Percentiles rank a stretch among this genome's conserved stretches.
These are phyloP conservation scores for Eutrema salsugineum DNA, from an alignment of 441 rosid species.

Conservation along the genomic window DNA sequence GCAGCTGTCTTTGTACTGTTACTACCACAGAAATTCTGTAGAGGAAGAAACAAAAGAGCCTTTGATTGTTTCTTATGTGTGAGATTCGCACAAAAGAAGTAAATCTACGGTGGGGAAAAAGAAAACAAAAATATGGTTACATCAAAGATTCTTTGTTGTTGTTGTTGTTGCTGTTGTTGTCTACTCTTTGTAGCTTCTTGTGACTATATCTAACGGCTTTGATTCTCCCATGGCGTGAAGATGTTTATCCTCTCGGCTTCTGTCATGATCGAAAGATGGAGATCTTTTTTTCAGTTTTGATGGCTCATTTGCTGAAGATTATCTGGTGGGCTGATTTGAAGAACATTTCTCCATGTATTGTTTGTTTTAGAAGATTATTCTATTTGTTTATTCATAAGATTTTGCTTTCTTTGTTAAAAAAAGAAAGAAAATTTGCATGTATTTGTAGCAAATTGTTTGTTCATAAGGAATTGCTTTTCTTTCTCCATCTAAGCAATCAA, in stretches of 20 bases:
- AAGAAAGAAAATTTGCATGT: not conserved
- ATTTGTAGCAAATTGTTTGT: conserved; percentile 7
- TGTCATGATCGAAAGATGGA: conserved; percentile 18
- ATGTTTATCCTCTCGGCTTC: conserved; percentile 19
- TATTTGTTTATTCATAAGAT: conserved; percentile 18
- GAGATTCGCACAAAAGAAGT: conserved; percentile 10
- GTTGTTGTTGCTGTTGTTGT: not conserved
- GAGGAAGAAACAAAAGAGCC: conserved; percentile 42
- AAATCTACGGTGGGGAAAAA: not conserved
- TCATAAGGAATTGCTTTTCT: not conserved
- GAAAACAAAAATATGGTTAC: not conserved
- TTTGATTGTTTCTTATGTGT: conserved; percentile 42
- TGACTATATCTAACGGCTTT: conserved; percentile 5
- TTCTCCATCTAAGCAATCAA: not conserved
- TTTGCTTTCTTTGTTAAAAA: not conserved
- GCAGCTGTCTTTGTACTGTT: conserved; percentile 60
- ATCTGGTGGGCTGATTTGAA: not conserved
- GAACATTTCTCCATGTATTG: conserved; percentile 3
- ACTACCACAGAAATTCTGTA: conserved; percentile 37
- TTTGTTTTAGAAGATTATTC: not conserved
- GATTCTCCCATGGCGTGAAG: conserved; percentile 5
- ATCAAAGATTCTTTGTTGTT: conserved; percentile 9
- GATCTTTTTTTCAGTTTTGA: not conserved
- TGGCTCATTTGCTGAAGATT: conserved; percentile 10
- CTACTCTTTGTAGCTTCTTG: not conserved